These are phyloP conservation scores for Dendrobium catenatum DNA, from an alignment of 106 monocot genomes.

Conservation along the genomic window DNA sequence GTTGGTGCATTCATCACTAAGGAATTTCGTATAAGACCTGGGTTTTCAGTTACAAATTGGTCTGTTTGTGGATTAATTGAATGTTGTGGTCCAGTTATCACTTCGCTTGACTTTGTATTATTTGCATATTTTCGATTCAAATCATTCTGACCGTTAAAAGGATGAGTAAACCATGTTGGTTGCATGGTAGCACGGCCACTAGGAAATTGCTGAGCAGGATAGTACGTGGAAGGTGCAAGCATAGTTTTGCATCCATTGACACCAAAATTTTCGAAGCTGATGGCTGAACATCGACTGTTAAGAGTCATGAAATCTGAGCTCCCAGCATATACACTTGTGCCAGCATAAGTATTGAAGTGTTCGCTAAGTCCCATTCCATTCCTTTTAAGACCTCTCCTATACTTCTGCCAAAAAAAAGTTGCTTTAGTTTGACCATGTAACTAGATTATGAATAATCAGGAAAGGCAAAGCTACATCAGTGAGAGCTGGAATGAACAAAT, in stretches of 20 bases:
- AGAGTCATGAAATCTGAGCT: background rate
- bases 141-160: background rate
- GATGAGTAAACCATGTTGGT: background rate
- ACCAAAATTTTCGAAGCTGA: background rate
- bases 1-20: background rate
- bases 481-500: background rate
- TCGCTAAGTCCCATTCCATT: background rate
- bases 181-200: background rate
- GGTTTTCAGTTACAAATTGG: background rate
- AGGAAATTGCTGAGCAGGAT: background rate
- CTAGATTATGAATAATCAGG: background rate
- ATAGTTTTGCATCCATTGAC: background rate
- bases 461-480: background rate
- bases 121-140: background rate
- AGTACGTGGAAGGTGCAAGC: background rate
- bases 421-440: background rate
- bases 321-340: background rate
- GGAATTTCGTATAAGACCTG: background rate
- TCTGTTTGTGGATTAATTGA: background rate
- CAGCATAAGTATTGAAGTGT: slow-evolving; percentile 1
- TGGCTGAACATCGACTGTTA: background rate
- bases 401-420: slow-evolving; percentile 18
- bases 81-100: background rate
- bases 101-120: background rate
- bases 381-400: slow-evolving; percentile 17